Base-by-base conservation (phyloP, 2,329 filamentous ascomycete species). In the Calonectria naviculata region DNA sequence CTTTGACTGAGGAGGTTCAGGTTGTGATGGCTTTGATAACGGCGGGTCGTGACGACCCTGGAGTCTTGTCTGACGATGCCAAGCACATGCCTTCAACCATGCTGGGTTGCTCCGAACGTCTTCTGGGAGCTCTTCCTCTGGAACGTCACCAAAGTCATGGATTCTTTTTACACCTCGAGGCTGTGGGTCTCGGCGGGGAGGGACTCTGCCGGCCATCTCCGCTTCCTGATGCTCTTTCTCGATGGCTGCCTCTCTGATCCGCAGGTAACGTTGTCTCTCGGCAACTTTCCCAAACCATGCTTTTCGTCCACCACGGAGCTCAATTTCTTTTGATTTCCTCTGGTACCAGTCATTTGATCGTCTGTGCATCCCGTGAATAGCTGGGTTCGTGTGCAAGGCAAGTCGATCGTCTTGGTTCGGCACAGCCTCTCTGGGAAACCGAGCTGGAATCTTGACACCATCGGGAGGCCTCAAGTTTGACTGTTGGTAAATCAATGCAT, bases 341-440 rank as follows among this genome's bases (percentile, higher is more conserved):
- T 75, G 78, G 61, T 85, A 81, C 88, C 89, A 91, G 21, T 81
- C 79, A 5, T 84, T 75, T 0, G 86, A 83, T 52, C 83, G 83
- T 2, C 80, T 80, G 52, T 85, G 83, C 1, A 83, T 83, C 80
- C 84, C 87, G 63, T 89, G 86, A 2, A 87, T 83, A 1, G 85
- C 84, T 0, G 89, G 89, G 76, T 92, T 87, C 3, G 89, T 82
- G 58, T 85, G 81, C 1, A 84, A 80, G 73, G 85, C 90, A 7
- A 83, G 72, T 28, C 82, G 82, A 31, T 81, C 78, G 31, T 81
- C 75, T 62, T 77, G 68, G 26, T 49, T 66, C 58, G 72, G 61
- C 34, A 68, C 26, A 10, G 69, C 54, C 62, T 70, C 71, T 38
- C 61, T 36, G n/a, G 38, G 29, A 31, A 49, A 36, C 19, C 42